These are phyloP conservation scores for Sclerotinia subarctica DNA, from an alignment of 2,329 filamentous ascomycete genomes.

Conservation along the genomic window DNA sequence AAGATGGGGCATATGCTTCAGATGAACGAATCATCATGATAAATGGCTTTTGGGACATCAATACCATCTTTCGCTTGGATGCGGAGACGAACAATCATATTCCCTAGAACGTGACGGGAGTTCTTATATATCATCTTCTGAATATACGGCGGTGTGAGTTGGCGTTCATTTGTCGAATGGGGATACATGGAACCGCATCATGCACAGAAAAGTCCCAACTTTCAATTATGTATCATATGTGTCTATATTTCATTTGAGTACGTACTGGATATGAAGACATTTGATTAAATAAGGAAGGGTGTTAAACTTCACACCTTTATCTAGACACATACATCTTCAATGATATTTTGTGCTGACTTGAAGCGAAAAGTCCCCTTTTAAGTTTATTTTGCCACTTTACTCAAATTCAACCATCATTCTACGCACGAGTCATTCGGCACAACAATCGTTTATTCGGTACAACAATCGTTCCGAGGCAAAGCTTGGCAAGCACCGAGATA, in stretches of 20 bases:
- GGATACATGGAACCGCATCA: conserved; percentile 14
- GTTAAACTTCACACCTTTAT: background rate
- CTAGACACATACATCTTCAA: background rate
- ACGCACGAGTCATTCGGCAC: background rate
- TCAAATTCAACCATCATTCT: background rate
- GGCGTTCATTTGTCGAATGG: background rate
- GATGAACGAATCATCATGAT: conserved; percentile 41
- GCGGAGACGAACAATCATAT: background rate
- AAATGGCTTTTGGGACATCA: background rate
- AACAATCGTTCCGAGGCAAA: background rate
- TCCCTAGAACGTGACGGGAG: background rate
- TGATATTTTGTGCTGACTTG: background rate
- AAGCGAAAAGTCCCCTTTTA: conserved; percentile 9
- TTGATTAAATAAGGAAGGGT: background rate
- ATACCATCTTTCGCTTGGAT: background rate
- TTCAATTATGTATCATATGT: conserved; percentile 5
- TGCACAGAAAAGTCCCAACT: conserved; percentile 1
- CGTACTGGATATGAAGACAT: background rate
- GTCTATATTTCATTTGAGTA: background rate
- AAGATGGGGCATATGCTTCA: conserved; percentile 83
- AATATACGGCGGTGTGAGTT: background rate
- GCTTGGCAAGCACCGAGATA: background rate
- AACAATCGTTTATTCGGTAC: background rate
- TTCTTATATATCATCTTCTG: background rate
- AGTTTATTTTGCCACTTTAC: background rate